Evolutionary conservation across 2,329 filamentous ascomycete genomes (phyloP).

Genomic region (Penicillium frequentans): DNA sequence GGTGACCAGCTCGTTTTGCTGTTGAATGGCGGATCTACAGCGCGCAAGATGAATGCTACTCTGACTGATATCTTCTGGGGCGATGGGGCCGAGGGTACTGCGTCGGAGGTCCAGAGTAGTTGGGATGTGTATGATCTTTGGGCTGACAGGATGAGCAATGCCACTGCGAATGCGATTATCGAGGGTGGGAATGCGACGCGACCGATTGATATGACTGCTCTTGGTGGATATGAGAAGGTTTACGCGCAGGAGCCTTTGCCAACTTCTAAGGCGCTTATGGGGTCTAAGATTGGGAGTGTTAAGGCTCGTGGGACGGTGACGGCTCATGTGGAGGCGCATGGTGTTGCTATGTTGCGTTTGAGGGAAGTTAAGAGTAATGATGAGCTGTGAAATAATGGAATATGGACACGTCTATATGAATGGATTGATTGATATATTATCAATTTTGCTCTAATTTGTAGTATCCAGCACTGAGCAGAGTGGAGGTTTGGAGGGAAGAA

Average conservation of each 20-base stretch:
- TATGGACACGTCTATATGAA: not conserved
- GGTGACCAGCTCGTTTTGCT: slow-evolving; percentile 52
- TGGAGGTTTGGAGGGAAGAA: slow-evolving; percentile 11
- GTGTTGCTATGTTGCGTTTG: slow-evolving; percentile 53
- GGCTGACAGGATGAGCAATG: slow-evolving; percentile 55
- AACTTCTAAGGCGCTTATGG: slow-evolving; percentile 41
- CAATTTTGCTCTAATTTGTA: not conserved
- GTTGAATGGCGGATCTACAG: slow-evolving; percentile 50
- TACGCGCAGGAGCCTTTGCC: slow-evolving; percentile 44
- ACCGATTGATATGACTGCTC: slow-evolving; percentile 50
- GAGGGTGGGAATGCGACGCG: slow-evolving; percentile 35
- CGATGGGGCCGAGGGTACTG: slow-evolving; percentile 44
- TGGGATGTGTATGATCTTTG: slow-evolving; percentile 60
- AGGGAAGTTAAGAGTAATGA: slow-evolving; percentile 44
- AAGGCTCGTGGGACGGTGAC: slow-evolving; percentile 43
- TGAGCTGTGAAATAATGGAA: slow-evolving; percentile 37
- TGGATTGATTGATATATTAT: not conserved
- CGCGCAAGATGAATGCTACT: slow-evolving; percentile 50
- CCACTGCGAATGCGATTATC: slow-evolving; percentile 47
- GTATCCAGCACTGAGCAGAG: not conserved
- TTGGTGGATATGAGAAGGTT: slow-evolving; percentile 49
- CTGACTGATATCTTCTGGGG: slow-evolving; percentile 56
- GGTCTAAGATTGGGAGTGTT: slow-evolving; percentile 47
- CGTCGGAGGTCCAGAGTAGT: slow-evolving; percentile 40
- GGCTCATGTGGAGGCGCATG: slow-evolving; percentile 50